A percentile compares a stretch with the other conserved stretches of the same genome.
Conservation (phyloP, 306 rosid genomes). For the Lathyrus aphaca region DNA sequence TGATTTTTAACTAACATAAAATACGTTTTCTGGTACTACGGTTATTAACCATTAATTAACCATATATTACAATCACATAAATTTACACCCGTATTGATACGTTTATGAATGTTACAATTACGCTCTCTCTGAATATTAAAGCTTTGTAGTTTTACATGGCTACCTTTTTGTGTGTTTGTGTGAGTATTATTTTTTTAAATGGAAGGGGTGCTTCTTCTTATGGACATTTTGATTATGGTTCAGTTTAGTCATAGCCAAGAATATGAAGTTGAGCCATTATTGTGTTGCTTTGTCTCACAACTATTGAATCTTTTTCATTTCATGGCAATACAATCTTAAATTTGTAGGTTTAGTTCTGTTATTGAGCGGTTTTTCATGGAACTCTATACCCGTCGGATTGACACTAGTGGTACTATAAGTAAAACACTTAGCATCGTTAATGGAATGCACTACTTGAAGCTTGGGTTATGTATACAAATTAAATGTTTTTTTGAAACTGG, state of each 20-base stretch:
- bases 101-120: constrained; percentile 5
- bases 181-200: constrained; percentile 31
- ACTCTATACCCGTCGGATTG: constrained; percentile 87
- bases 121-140: constrained; percentile 29
- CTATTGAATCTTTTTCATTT: constrained; percentile 6
- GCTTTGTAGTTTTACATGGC: constrained; percentile 26
- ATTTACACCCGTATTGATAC: neutral
- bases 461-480: constrained; percentile 74
- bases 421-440: constrained; percentile 94
- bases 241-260: constrained; percentile 29
- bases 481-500: constrained; percentile 19
- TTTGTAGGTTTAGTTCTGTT: constrained; percentile 92
- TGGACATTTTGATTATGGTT: constrained; percentile 28
- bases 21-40: constrained; percentile 8
- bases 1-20: constrained; percentile 7
- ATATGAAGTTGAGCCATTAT: constrained; percentile 25
- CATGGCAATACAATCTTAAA: constrained; percentile 34
- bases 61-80: neutral
- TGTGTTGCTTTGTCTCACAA: constrained; percentile 8
- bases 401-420: constrained; percentile 87
- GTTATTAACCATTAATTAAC: neutral
- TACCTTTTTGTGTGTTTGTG: constrained; percentile 27
- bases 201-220: constrained; percentile 6
- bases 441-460: constrained; percentile 98
- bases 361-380: constrained; percentile 99